phyloP scores from a whole-genome alignment of 1,139 yeast genomes.

The Kurtzmaniella quercitrusa region DNA sequence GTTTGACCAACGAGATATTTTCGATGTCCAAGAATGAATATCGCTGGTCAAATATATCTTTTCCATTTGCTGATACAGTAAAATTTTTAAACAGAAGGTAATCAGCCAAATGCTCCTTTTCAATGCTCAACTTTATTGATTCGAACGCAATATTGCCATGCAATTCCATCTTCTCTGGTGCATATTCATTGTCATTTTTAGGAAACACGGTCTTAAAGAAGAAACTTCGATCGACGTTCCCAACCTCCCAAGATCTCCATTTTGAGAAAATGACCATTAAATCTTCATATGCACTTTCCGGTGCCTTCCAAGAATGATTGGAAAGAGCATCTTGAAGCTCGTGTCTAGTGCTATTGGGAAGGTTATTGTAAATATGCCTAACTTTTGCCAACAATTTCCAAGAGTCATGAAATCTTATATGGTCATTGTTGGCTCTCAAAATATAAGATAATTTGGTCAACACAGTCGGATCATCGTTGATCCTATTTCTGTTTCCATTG shows the following conservation, averaged over 20 bases:
- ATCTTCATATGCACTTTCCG: constrained; percentile 48
- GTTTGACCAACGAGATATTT: constrained; percentile 9
- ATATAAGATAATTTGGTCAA: constrained; percentile 85
- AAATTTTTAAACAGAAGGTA: constrained; percentile 10
- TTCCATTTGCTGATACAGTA: constrained; percentile 8
- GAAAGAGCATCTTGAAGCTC: constrained; percentile 19
- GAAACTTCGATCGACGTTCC: constrained; percentile 43
- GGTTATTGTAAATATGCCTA: constrained; percentile 61
- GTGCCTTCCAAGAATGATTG: constrained; percentile 32
- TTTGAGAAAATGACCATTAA: constrained; percentile 57
- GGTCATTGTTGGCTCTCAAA: constrained; percentile 64
- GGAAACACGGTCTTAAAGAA: constrained; percentile 45
- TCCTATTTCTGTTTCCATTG: constrained; percentile 57
- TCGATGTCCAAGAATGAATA: constrained; percentile 10
- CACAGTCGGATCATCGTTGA: constrained; percentile 84
- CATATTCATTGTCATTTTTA: constrained; percentile 2
- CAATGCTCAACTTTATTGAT: constrained; percentile 7
- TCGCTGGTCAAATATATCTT: neutral
- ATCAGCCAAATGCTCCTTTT: constrained; percentile 12
- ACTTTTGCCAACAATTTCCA: constrained; percentile 84
- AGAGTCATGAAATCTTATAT: constrained; percentile 74
- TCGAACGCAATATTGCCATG: constrained; percentile 4
- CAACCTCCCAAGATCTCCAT: constrained; percentile 93
- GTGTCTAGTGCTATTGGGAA: constrained; percentile 54
- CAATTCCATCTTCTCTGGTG: constrained; percentile 1